Evolutionary conservation across 208 protist genomes (phyloP).

Genomic region (Wallacemonas collosoma): DNA sequence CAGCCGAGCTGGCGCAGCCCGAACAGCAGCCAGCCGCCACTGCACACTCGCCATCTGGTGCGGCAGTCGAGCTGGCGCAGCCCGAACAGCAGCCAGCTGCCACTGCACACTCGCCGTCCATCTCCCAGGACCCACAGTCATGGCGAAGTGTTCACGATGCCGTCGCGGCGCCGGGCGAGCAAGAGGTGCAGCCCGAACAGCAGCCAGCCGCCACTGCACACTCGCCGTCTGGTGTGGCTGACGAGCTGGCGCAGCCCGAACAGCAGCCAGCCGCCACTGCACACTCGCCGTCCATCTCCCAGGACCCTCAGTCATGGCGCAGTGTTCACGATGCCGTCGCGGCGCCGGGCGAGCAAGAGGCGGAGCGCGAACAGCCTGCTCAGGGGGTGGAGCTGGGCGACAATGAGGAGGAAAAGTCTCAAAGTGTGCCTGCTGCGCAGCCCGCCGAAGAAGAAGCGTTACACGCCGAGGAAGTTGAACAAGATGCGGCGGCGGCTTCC

Average conservation of each 20-base stretch:
- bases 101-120: background rate
- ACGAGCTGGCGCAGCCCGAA: constrained; percentile 16
- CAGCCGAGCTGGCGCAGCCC: constrained; percentile 5
- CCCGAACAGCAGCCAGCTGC: background rate
- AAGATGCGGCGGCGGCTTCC: background rate
- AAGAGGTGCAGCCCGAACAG: background rate
- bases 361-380: background rate
- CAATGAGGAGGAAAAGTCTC: no score
- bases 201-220: background rate
- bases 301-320: constrained; percentile 13
- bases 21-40: background rate
- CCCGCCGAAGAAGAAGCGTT: no score
- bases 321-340: background rate
- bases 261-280: constrained; percentile 2
- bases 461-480: no score
- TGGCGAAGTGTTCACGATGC: background rate
- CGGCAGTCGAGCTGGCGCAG: constrained; percentile 8
- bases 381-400: no score
- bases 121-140: constrained; percentile 13
- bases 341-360: background rate
- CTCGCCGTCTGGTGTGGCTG: constrained; percentile 8
- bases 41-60: background rate
- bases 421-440: no score
- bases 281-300: background rate
- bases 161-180: background rate